A percentile compares a stretch with the other conserved stretches of the same genome.
These are phyloP conservation scores for Saturnispora quitensis DNA, from an alignment of 805 yeast genomes.

Conservation along the genomic window DNA sequence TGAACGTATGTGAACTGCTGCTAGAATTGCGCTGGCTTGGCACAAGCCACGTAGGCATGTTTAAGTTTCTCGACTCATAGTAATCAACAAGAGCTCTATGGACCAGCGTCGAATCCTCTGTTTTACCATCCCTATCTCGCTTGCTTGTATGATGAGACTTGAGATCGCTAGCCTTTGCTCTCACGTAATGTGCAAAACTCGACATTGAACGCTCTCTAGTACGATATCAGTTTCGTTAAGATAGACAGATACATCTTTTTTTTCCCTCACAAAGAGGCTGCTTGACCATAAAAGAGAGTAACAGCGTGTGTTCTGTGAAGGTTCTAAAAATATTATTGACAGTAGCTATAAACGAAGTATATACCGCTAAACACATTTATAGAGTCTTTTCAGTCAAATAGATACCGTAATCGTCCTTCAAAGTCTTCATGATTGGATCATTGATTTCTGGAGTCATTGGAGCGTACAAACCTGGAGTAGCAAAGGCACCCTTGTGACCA, in stretches of 20 bases:
- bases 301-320: background rate
- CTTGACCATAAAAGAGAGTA: background rate
- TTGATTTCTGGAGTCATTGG: slow-evolving; percentile 89
- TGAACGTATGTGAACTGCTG: background rate
- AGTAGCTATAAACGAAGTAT: background rate
- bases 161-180: slow-evolving; percentile 4
- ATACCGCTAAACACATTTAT: slow-evolving; percentile 13
- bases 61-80: slow-evolving; percentile 17
- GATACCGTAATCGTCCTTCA: slow-evolving; percentile 85
- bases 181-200: slow-evolving; percentile 1
- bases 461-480: slow-evolving; percentile 78
- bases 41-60: slow-evolving; percentile 25
- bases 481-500: slow-evolving; percentile 52
- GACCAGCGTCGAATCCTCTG: slow-evolving; percentile 27
- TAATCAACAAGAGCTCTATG: slow-evolving; percentile 24
- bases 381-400: slow-evolving; percentile 82
- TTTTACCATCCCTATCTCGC: slow-evolving; percentile 29
- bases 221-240: background rate
- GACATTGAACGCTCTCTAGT: background rate
- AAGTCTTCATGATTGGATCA: slow-evolving; percentile 81
- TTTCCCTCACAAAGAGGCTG: background rate
- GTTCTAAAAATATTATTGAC: background rate
- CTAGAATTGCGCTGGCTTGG: background rate
- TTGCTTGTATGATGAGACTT: slow-evolving; percentile 14
- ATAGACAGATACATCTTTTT: background rate